Percentiles rank a stretch among this genome's conserved stretches.
These are phyloP conservation scores for Westerdykella ornata DNA, from an alignment of 2,329 filamentous ascomycete genomes.

Conservation along the genomic window DNA sequence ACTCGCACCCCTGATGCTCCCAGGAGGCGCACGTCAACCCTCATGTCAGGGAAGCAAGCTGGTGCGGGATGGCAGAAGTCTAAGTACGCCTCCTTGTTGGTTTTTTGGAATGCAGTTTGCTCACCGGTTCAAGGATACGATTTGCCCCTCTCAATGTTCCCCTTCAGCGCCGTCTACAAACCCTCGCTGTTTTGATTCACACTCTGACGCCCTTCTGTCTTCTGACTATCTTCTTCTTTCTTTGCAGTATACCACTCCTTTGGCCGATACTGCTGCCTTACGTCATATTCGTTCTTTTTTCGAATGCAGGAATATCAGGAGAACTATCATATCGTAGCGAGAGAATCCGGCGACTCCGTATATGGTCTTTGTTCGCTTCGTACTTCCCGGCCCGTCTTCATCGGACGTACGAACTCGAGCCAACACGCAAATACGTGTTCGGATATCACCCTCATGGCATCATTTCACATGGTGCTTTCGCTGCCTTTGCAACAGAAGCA, in stretches of 20 bases:
- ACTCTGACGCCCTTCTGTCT: conserved; percentile 44
- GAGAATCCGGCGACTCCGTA: conserved; percentile 61
- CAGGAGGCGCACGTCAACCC: conserved; percentile 34
- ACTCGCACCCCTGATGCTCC: conserved; percentile 25
- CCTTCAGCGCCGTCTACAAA: conserved; percentile 47
- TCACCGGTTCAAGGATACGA: conserved; percentile 52
- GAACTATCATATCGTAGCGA: conserved; percentile 67
- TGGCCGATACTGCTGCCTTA: conserved; percentile 79
- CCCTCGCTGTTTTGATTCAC: conserved; percentile 45
- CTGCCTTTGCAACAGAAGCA: conserved; percentile 82
- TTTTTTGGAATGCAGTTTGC: conserved; percentile 2
- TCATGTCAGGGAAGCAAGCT: conserved; percentile 49
- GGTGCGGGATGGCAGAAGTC: conserved; percentile 49
- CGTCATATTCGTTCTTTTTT: conserved; percentile 74
- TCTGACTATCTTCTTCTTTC: conserved; percentile 78
- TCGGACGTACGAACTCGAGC: conserved; percentile 70
- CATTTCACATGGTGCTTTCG: conserved; percentile 93
- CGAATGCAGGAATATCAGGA: conserved; percentile 69
- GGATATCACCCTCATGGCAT: conserved; percentile 97
- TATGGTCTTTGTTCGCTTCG: conserved; percentile 85
- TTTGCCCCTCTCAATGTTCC: conserved; percentile 78
- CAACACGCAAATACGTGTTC: conserved; percentile 88
- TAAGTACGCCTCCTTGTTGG: conserved; percentile 32
- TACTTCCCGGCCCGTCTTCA: conserved; percentile 90
- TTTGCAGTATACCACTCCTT: conserved; percentile 81